A percentile compares a stretch with the other conserved stretches of the same genome.
Conservation (phyloP, 805 yeast species). For the Candida odintsovae region DNA sequence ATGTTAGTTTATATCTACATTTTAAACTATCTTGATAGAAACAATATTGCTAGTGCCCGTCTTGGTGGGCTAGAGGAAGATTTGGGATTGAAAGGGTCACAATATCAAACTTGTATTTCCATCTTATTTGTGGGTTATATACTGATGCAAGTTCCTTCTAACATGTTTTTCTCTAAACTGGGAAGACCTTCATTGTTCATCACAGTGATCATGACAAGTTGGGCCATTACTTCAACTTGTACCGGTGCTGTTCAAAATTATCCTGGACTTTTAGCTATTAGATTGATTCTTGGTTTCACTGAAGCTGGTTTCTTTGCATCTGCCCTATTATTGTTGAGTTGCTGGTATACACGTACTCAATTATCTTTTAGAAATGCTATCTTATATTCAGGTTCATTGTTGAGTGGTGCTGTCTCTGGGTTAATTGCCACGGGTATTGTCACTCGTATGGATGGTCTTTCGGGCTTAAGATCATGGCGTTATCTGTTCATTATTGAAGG, state of each 20-base stretch:
- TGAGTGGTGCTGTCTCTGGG: no score
- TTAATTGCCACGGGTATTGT: conserved; percentile 37
- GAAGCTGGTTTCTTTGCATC: conserved; percentile 47
- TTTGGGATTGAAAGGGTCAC: conserved; percentile 33
- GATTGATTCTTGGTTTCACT: conserved; percentile 36
- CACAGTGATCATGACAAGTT: conserved; percentile 40
- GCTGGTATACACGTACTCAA: conserved; percentile 50
- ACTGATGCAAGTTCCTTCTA: conserved; percentile 46
- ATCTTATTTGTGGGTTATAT: conserved; percentile 46
- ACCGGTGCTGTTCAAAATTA: conserved; percentile 27
- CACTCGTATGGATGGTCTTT: conserved; percentile 33
- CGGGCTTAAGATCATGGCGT: conserved; percentile 45
- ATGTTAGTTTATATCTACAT: conserved; percentile 45
- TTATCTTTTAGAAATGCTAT: conserved; percentile 45
- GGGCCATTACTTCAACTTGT: conserved; percentile 38
- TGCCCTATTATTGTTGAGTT: conserved; percentile 44
- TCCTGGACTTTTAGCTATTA: conserved; percentile 25
- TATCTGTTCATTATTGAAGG: conserved; percentile 57
- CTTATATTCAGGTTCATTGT: conserved; percentile 2
- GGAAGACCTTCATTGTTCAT: conserved; percentile 48
- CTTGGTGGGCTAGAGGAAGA: conserved; percentile 44
- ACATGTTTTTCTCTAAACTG: conserved; percentile 34
- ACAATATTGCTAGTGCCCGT: conserved; percentile 45
- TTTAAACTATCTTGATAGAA: conserved; percentile 45
- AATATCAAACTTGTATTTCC: conserved; percentile 47